Evolutionary conservation across 441 rosid genomes (phyloP).

Genomic region (Populus hybrid): DNA sequence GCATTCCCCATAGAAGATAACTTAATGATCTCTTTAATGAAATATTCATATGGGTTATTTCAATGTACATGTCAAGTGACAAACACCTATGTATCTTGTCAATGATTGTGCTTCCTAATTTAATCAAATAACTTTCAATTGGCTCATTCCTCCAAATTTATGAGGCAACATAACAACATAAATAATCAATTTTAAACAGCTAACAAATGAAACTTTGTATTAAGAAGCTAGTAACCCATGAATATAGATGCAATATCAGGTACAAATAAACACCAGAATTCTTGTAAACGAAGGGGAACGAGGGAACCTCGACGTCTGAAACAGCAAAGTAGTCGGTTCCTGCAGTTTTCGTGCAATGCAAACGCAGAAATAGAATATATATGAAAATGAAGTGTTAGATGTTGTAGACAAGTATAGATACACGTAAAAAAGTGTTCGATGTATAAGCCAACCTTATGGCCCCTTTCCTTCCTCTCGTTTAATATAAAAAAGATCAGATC

Average conservation of each 20-base stretch:
- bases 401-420: background rate
- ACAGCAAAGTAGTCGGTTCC: slow-evolving; percentile 21
- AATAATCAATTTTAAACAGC: no score
- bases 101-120: no score
- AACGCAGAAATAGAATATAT: background rate
- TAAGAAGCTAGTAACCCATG: no score
- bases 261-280: background rate
- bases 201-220: no score
- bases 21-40: no score
- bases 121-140: no score
- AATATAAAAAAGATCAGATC: slow-evolving; percentile 19
- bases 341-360: background rate
- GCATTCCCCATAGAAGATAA: no score
- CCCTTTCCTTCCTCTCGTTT: slow-evolving; percentile 28
- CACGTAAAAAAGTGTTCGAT: slow-evolving; percentile 24
- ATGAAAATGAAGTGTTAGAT: background rate
- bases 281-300: slow-evolving; percentile 22
- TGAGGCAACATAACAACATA: no score
- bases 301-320: slow-evolving; percentile 23
- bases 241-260: background rate
- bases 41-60: no score
- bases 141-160: no score
- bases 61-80: no score
- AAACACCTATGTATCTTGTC: no score
- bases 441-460: slow-evolving; percentile 37